Conservation (phyloP, 352 stramenopile species). For the Phytopythium aichiense region DNA sequence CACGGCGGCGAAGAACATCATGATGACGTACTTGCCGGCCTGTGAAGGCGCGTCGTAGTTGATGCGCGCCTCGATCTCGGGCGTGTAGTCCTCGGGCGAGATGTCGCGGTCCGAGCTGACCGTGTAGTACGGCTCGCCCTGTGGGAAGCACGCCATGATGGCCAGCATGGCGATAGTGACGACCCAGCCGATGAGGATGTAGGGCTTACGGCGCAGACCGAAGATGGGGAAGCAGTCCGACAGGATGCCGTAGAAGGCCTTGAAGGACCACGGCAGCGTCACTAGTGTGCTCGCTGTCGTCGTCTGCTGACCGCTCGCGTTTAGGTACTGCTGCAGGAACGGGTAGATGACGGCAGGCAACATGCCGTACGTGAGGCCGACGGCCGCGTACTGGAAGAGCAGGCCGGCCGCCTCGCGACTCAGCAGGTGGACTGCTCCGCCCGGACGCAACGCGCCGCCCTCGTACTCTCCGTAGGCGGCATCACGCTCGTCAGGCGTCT, state of each 20-base stretch:
- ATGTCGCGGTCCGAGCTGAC: too few species aligned
- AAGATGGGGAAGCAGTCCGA: conserved; percentile 19
- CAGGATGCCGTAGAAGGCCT: conserved; percentile 23
- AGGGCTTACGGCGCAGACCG: conserved; percentile 16
- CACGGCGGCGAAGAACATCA: too few species aligned
- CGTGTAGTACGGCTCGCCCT: too few species aligned
- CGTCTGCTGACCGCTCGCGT: neutral
- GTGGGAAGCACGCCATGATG: too few species aligned
- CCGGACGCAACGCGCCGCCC: conserved; percentile 18
- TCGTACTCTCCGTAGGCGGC: conserved; percentile 9
- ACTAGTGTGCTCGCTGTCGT: conserved; percentile 20
- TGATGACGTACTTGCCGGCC: too few species aligned
- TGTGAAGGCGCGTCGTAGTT: too few species aligned
- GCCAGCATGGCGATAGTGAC: conserved; percentile 16
- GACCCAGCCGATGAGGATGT: conserved; percentile 21
- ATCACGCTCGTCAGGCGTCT: conserved; percentile 6
- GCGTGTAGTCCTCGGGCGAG: too few species aligned
- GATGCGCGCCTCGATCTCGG: too few species aligned
- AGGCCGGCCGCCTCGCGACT: conserved; percentile 25
- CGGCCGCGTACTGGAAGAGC: conserved; percentile 16
- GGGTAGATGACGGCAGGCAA: conserved; percentile 11
- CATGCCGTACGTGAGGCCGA: conserved; percentile 19
- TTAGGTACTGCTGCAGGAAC: conserved; percentile 8
- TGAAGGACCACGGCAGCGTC: conserved; percentile 42
- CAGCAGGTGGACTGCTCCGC: conserved; percentile 10